These are phyloP conservation scores for Choricystis sp. DNA, from an alignment of 139 green algal genomes.

Conservation along the genomic window DNA sequence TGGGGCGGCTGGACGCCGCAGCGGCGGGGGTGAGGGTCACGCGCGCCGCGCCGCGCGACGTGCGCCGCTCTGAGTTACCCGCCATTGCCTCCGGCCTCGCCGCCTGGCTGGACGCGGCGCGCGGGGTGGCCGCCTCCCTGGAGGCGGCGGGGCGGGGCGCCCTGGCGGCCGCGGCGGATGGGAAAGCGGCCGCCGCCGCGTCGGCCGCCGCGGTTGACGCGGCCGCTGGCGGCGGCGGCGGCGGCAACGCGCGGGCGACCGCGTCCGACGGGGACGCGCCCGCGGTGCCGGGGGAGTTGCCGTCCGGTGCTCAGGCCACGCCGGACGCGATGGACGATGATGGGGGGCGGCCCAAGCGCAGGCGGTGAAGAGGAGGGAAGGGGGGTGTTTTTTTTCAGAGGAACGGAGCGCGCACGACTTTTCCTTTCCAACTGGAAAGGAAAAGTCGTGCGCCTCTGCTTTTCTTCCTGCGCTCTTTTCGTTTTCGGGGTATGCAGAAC, in stretches of 20 bases:
- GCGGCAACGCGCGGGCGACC: neutral
- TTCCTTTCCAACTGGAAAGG: no score
- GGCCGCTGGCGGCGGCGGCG: neutral
- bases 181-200: no score
- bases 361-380: neutral
- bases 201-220: neutral
- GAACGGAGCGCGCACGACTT: neutral
- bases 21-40: constrained; percentile 29
- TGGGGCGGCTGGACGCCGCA: constrained; percentile 56
- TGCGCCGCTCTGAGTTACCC: constrained; percentile 27
- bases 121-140: constrained; percentile 8
- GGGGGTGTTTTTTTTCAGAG: neutral
- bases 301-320: neutral
- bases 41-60: constrained; percentile 33
- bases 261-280: no score
- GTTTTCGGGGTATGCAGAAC: no score
- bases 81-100: constrained; percentile 23
- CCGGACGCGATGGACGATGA: neutral
- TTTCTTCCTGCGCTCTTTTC: no score
- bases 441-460: no score
- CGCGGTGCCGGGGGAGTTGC: neutral
- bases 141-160: neutral
- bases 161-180: neutral
- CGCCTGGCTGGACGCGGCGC: constrained; percentile 23
- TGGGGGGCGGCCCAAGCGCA: neutral